phyloP scores from a whole-genome alignment of 305 asterid species.

The Fraxinus angustifolia region DNA sequence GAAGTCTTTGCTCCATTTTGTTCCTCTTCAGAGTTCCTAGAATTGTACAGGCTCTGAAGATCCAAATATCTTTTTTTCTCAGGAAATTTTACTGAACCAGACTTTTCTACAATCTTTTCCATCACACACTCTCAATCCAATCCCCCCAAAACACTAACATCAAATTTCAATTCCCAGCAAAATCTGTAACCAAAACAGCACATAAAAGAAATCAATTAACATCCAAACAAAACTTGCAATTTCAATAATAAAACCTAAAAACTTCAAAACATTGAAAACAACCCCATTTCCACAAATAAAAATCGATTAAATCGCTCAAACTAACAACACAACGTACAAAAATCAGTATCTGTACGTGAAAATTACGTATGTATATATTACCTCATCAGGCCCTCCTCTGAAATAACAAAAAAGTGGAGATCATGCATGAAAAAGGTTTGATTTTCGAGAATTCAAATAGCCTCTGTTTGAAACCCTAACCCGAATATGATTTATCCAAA shows the following conservation, averaged over 20 bases:
- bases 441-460: constrained; percentile 37
- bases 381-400: constrained; percentile 34
- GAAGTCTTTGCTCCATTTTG: constrained; percentile 32
- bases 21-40: constrained; percentile 47
- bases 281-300: constrained; percentile 29
- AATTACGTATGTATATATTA: constrained; percentile 25
- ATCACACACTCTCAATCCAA: constrained; percentile 61
- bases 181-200: constrained; percentile 72
- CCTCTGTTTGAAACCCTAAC: constrained; percentile 64
- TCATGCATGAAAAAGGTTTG: constrained; percentile 38
- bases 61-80: constrained; percentile 77
- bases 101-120: constrained; percentile 67
- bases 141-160: constrained; percentile 38
- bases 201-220: constrained; percentile 28
- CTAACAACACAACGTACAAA: constrained; percentile 20
- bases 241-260: constrained; percentile 22
- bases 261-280: background rate
- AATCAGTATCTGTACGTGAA: constrained; percentile 10
- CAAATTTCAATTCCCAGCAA: constrained; percentile 52
- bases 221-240: constrained; percentile 25
- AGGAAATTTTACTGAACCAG: constrained; percentile 51
- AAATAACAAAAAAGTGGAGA: constrained; percentile 46
- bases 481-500: background rate
- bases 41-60: constrained; percentile 65
- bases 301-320: constrained; percentile 29